Conservation (phyloP, 768 basidiomycete species). For the Hygrophoropsis aurantiaca region DNA sequence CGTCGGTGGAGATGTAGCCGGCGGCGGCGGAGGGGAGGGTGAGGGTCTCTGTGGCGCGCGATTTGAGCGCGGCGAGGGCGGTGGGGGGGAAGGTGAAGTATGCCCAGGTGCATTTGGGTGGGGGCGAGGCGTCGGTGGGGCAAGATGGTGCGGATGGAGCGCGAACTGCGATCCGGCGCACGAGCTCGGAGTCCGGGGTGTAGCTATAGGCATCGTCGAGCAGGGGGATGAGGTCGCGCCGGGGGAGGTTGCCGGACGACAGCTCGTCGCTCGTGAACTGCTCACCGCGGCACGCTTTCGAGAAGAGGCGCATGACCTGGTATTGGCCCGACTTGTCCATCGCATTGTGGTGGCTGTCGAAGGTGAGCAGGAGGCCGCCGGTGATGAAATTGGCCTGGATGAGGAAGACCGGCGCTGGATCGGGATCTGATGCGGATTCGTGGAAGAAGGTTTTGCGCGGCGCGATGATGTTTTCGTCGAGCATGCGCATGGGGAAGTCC, state of each 20-base stretch:
- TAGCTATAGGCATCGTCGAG: conserved; percentile 1
- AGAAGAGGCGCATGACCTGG: conserved; percentile 3
- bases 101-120: neutral
- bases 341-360: conserved; percentile 2
- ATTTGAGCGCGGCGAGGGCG: conserved; percentile 1
- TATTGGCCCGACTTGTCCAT: conserved; percentile 5
- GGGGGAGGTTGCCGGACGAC: conserved; percentile 2
- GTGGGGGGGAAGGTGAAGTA: conserved; percentile 1
- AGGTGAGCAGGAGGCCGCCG: conserved; percentile 6
- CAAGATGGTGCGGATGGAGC: neutral
- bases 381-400: conserved; percentile 5
- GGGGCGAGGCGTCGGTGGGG: neutral
- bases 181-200: neutral
- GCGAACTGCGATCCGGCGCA: neutral
- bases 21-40: too few species aligned
- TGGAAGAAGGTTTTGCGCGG: conserved; percentile 3
- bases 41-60: neutral
- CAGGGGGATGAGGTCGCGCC: conserved; percentile 3
- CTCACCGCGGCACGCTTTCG: conserved; percentile 3
- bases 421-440: too few species aligned
- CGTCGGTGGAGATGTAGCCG: conserved; percentile 10
- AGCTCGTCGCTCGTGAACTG: conserved; percentile 6
- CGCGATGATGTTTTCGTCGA: conserved; percentile 5
- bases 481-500: conserved; percentile 4
- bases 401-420: too few species aligned